Evolutionary conservation across 352 stramenopile species (phyloP), one percentile per base, ranked within the genome.

Genomic region (Phytophthora sojae): DNA sequence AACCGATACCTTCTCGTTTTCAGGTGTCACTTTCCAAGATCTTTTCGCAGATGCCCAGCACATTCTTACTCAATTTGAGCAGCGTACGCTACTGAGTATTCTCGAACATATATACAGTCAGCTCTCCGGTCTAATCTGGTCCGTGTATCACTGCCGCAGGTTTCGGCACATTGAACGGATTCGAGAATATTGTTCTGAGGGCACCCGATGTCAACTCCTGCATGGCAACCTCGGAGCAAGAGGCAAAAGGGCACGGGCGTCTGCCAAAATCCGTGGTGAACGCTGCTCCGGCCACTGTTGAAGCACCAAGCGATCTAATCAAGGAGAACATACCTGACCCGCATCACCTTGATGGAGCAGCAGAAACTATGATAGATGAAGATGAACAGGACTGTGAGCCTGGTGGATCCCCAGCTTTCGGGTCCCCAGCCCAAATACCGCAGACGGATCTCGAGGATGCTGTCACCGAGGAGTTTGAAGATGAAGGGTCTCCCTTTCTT

Each of bases 51-150:
- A 77, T 44, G 78, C 51, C 6, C 62, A 85, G 12, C 52, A 72
- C n/a, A 80, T 88, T 56, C 19, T 90, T 15, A 79, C 69, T 26
- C 44, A 73, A 30, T 87, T 86, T 61, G 60, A 87, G 47, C 57
- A 80, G 35, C 72, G 82, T 88, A 82, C 52, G 82, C 42, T 45
- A 29, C 11, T 30, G 23, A 25, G 19, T 51, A 21, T 61, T 17
- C 15, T 8, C 17, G 15, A 58, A 35, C 6, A 5, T 51, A 15
- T 51, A 17, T n/a, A 21, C 21, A 21, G 45, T 21, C n/a, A 17
- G n/a, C 57, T 39, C 14, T 26, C 30, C 61, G 19, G 64, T 53
- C 9, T 49, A 7, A 37, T 60, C n/a, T 32, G 12, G 9, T 44
- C 21, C 64, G 6, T 61, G 17, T 60, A 23, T 4, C 52, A 35